phyloP scores from a whole-genome alignment of 768 basidiomycete genomes.

The Chalciporus piperatus region DNA sequence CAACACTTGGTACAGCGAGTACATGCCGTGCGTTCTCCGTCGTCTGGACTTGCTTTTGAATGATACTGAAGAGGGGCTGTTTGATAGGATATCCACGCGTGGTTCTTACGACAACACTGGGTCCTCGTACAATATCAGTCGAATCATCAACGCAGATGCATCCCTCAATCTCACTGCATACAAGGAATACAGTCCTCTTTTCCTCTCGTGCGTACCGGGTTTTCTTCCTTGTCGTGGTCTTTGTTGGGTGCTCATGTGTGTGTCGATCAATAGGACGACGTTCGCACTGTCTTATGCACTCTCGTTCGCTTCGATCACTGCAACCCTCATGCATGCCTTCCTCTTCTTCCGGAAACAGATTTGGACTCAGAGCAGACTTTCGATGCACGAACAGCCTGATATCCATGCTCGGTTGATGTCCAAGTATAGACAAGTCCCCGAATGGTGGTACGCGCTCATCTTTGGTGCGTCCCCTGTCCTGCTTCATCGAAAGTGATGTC shows the following conservation, averaged over 20 bases:
- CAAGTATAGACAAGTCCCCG: slow-evolving; percentile 54
- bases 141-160: slow-evolving; percentile 50
- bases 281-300: slow-evolving; percentile 80
- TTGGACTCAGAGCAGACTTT: slow-evolving; percentile 63
- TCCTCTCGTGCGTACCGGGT: slow-evolving; percentile 40
- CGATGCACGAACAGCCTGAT: slow-evolving; percentile 78
- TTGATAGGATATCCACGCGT: slow-evolving; percentile 55
- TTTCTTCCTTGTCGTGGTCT: not conserved
- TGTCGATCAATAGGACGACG: slow-evolving; percentile 37
- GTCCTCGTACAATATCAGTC: slow-evolving; percentile 51
- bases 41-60: not conserved
- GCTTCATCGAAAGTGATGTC: not conserved
- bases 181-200: slow-evolving; percentile 57
- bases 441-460: slow-evolving; percentile 52
- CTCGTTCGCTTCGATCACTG: slow-evolving; percentile 79
- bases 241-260: not conserved
- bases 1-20: slow-evolving; percentile 58
- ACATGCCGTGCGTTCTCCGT: slow-evolving; percentile 46
- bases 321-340: slow-evolving; percentile 69
- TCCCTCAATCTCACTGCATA: slow-evolving; percentile 58
- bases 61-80: slow-evolving; percentile 2
- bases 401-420: slow-evolving; percentile 61
- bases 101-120: slow-evolving; percentile 67
- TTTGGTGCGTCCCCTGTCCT: slow-evolving; percentile 17
- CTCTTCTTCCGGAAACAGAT: slow-evolving; percentile 81